Conservation (phyloP, 345 rosid species). For the Gossypium turneri region DNA sequence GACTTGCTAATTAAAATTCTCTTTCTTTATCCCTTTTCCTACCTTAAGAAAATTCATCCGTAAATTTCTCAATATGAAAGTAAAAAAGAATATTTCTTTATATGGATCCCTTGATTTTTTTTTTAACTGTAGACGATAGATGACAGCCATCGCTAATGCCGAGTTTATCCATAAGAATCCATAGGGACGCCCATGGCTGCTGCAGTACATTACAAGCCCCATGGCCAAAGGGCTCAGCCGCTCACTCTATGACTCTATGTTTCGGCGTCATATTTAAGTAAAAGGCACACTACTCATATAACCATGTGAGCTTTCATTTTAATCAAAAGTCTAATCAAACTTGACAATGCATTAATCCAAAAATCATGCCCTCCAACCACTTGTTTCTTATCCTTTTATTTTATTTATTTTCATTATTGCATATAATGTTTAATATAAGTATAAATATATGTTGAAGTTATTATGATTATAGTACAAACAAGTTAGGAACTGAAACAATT, state of each 20-base stretch:
- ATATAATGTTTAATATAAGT: too few species aligned
- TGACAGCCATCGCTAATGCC: not conserved
- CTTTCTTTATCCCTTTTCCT: too few species aligned
- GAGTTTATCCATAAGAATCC: not conserved
- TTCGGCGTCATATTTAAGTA: not conserved
- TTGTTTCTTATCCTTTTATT: not conserved
- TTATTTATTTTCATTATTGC: not conserved
- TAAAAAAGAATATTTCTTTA: not conserved
- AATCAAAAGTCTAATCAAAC: not conserved
- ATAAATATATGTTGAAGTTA: too few species aligned
- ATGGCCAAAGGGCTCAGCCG: too few species aligned
- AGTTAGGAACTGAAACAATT: too few species aligned
- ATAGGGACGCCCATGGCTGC: not conserved
- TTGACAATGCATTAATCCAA: not conserved
- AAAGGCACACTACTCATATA: not conserved
- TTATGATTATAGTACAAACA: too few species aligned
- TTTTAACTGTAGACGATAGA: not conserved
- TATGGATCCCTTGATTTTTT: not conserved
- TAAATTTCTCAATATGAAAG: too few species aligned
- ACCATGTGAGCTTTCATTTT: not conserved
- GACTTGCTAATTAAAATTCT: too few species aligned
- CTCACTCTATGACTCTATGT: too few species aligned
- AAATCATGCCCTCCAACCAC: not conserved
- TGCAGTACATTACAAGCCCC: too few species aligned
- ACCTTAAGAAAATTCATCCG: too few species aligned